Percentiles rank a stretch among this genome's conserved stretches.
These are phyloP conservation scores for Pseudogymnoascus sp. DNA, from an alignment of 2,329 filamentous ascomycete genomes.

Conservation along the genomic window DNA sequence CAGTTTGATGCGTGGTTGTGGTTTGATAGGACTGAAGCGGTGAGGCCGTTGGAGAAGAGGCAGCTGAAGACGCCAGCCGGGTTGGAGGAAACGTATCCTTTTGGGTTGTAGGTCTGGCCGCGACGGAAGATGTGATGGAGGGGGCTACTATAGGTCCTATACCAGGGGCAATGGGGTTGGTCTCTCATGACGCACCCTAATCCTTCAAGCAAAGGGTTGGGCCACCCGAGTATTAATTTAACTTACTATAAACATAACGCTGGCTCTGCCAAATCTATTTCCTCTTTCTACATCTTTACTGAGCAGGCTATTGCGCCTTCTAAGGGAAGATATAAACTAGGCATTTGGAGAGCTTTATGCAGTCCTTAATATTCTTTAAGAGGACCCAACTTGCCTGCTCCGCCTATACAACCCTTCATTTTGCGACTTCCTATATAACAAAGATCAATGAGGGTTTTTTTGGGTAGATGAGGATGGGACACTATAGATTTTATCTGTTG, in stretches of 20 bases:
- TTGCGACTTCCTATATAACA: no score
- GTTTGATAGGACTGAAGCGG: not conserved
- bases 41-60: not conserved
- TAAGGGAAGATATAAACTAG: conserved; percentile 27
- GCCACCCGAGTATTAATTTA: no score
- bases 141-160: not conserved
- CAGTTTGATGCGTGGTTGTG: conserved; percentile 9
- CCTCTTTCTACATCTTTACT: conserved; percentile 4
- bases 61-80: conserved; percentile 7
- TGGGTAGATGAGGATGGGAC: conserved; percentile 24
- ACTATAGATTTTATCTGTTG: conserved; percentile 23
- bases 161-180: not conserved
- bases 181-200: no score
- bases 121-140: not conserved
- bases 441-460: no score
- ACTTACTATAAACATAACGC: no score
- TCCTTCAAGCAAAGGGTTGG: no score
- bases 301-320: conserved; percentile 21
- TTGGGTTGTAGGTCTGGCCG: not conserved
- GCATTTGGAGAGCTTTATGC: not conserved
- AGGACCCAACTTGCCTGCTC: conserved; percentile 23
- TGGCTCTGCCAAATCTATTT: no score
- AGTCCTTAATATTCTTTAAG: not conserved
- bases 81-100: conserved; percentile 10
- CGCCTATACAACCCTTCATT: no score